These are phyloP conservation scores for Syzygium malaccense DNA, from an alignment of 441 rosid species.

Conservation along the genomic window DNA sequence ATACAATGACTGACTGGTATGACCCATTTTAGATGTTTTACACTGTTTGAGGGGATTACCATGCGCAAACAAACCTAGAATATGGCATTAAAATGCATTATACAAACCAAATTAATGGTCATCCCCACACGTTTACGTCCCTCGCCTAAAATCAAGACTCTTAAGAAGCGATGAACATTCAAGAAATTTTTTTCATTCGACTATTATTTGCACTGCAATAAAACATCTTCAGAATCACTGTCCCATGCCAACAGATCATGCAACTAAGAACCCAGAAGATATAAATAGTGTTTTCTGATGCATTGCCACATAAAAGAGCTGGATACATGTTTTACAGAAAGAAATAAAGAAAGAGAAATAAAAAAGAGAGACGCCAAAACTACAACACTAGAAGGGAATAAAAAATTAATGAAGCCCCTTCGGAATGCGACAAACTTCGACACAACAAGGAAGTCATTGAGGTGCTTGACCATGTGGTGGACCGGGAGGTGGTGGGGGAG, in stretches of 20 bases:
- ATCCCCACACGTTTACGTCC: neutral
- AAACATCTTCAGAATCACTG: neutral
- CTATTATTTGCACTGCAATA: neutral
- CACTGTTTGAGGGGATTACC: neutral
- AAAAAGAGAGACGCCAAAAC: neutral
- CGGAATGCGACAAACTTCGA: neutral
- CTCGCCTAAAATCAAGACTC: neutral
- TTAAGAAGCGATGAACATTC: neutral
- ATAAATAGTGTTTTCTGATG: neutral
- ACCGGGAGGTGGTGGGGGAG: conserved; percentile 50
- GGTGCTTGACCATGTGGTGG: conserved; percentile 56
- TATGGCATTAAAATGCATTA: neutral
- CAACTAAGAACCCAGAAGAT: neutral
- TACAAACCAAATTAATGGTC: neutral
- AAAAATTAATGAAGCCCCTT: neutral
- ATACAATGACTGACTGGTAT: neutral
- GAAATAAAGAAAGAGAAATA: neutral
- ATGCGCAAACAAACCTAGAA: neutral
- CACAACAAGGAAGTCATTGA: neutral
- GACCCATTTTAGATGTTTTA: neutral
- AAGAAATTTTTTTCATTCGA: neutral
- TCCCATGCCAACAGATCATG: neutral
- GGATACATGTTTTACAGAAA: neutral
- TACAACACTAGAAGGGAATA: neutral
- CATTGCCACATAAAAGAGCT: neutral